Evolutionary conservation across 352 stramenopile genomes (phyloP), one percentile per base, ranked within the genome.

Genomic region (Pythium periplocum): DNA sequence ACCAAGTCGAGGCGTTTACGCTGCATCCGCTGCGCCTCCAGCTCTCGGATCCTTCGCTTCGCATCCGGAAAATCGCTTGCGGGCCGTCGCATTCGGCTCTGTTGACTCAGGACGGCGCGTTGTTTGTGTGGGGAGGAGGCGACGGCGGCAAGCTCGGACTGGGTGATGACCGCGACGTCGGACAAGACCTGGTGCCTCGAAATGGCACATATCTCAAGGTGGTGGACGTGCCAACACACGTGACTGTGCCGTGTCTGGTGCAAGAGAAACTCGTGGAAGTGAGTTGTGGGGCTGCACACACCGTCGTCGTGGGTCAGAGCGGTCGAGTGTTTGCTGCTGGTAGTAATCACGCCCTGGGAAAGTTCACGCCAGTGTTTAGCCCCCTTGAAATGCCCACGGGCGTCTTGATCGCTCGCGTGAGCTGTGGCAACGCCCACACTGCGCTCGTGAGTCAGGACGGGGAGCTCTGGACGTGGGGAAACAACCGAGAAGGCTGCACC

Each of bases 381-480:
- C 52, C 36, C 5, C 49, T 87, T 2, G 35, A 5, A 55, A 37
- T 10, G 31, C 38, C 17, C 64, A 66, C 35, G 55, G 48, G 9
- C 32, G 47, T 83, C 2, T 53, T 64, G 35, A 59, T 79, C 4
- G 53, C 45, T 2, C 73, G 76, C 10, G 69, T 86, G 1, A 83
- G 80, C 34, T 93, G 83, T 53, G 83, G 83, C 2, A 74, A 75
- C 39, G 73, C 76, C 1, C 80, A 91, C 45, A 90, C 83, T 0
- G 80, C 80, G 0, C 47, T 87, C 26, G 72, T 93, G 11, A 86
- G 48, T 12, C 57, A 55, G 4, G 65, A 88, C 17, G 83, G 83
- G 0, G 83, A 93, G 55, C 45, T 93, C 0, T 80, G 83, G 37
- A 86, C 80, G 6, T 93, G 83, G 83, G 83, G 83, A 8, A 87